Base-by-base conservation (phyloP, 2,329 filamentous ascomycete genomes). In the Ophiocordyceps australis region DNA sequence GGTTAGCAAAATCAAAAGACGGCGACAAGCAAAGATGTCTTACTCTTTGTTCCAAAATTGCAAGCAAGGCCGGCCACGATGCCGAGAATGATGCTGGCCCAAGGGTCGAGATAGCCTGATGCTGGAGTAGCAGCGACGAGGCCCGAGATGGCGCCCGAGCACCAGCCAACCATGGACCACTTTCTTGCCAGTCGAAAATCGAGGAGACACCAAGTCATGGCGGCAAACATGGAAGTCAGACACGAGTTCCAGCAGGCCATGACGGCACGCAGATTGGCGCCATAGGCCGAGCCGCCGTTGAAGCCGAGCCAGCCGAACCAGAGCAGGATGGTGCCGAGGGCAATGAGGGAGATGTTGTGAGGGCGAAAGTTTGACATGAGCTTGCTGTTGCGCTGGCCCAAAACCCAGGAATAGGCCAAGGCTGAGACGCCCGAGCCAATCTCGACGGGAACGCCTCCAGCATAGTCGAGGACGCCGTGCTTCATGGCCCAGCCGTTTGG, bases 291-390 rank as follows among this genome's bases (percentile, higher is more conserved):
- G 35, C 89, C 89, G 41, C 86, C 89, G 63, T 98, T 98, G 71
- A 98, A 98, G 28, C 85, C 89, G 36, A 98, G 65, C 89, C 89
- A 98, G 44, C 89, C 89, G 44, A 95, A 95, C 85, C 85, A 95
- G 29, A 98, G 81, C 41, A 98, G 69, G 36, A 93, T 69, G 4
- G 89, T 95, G 35, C 89, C 89, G 40, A 95, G 75, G 1, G 89
- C 85, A 55, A 98, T 93, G 44, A 95, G 69, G 5, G 85, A 93
- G 38, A 95, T 89, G 60, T 98, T 98, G 65, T 98, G 89, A 12
- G 89, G 89, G 38, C 89, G 81, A 69, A 95, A 95, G 67, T 95
- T 95, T 55, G 94, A 71, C 81, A 95, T 94, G 83, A 95, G 94
- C 61, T 83, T 89, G 61, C 95, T 86, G 59, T 94, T 89, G 38